Conservation (phyloP, 2,329 filamentous ascomycete genomes). For the Colletotrichum higginsianum region DNA sequence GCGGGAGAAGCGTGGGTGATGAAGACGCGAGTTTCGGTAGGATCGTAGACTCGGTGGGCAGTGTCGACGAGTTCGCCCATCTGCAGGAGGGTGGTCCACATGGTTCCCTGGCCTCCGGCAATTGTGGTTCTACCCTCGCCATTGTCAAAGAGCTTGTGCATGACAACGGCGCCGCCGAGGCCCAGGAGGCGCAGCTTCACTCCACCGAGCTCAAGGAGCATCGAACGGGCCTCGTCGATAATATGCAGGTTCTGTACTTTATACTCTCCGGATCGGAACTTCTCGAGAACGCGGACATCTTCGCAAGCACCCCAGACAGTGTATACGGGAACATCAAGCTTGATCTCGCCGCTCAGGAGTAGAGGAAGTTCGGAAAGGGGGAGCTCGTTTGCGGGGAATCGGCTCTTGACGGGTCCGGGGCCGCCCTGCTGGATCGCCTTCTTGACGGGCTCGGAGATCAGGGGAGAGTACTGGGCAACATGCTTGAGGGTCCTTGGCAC, state of each 20-base stretch:
- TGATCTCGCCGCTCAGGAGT: constrained; percentile 89
- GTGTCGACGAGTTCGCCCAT: constrained; percentile 99
- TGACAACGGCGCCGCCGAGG: constrained; percentile 95
- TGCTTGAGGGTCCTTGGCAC: constrained; percentile 89
- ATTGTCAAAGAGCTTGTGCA: constrained; percentile 99
- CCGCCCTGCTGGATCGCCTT: constrained; percentile 77
- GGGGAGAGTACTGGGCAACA: constrained; percentile 97
- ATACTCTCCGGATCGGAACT: constrained; percentile 97
- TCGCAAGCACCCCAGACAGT: constrained; percentile 99
- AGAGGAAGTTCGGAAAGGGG: constrained; percentile 93
- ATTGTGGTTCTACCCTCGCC: constrained; percentile 98
- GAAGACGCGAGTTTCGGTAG: constrained; percentile 96
- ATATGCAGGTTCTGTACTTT: constrained; percentile 98
- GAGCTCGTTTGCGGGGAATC: constrained; percentile 85
- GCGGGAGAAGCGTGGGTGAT: constrained; percentile 97
- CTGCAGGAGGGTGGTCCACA: constrained; percentile 98
- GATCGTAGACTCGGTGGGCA: constrained; percentile 97
- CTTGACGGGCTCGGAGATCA: constrained; percentile 85
- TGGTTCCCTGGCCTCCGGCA: constrained; percentile 96
- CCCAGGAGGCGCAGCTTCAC: constrained; percentile 96
- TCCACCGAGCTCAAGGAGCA: constrained; percentile 93
- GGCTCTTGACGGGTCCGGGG: constrained; percentile 85
- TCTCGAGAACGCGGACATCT: constrained; percentile 96
- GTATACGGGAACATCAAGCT: constrained; percentile 96
- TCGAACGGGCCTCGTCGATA: constrained; percentile 97